Base-by-base conservation (phyloP, 345 rosid species). In the Microthlaspi erraticum region DNA sequence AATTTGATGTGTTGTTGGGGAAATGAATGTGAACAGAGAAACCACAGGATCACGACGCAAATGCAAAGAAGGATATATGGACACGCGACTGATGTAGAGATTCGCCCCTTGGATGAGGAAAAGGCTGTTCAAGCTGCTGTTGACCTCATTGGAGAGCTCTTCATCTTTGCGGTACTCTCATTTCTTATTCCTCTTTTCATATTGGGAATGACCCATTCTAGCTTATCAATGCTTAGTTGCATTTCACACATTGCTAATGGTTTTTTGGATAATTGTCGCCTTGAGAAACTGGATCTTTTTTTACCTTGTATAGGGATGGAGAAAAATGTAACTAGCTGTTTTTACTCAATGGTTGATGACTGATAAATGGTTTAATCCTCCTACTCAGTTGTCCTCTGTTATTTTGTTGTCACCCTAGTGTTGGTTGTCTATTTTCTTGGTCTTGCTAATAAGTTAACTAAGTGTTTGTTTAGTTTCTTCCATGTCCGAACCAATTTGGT, bases 111-210 rank as follows among this genome's bases (percentile, higher is more conserved):
- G 81, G 77, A 94, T 59, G 97, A 94, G 58, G 90, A 89, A 79
- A 94, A 87, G 75, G 99, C 99, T 66, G 93, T 94, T 53, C 98
- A 91, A 83, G 97, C 89, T 79, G 99, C 98, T 68, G 93, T 81
- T 8, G 97, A 91, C 72, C 93, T 94, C 42, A 83, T 87, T 17
- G 98, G 98, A 10, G 98, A 94, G 64, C 29, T 94, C 75, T 94
- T 94, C 49, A 72, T 91, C 72, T 94, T 94, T 68, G 67, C 86
- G 83, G 99, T 93, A 84, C 20, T 68, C 16, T 19, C 26, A 31
- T 32, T 42, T 12, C 10, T 37, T 53, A 14, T 16, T 60, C 46
- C 9, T 8, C 11, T 58, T 63, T 62, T 58, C 46, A 29, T 8
- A 2, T 16, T 52, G 31, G 31, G 37, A 39, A 5, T 23, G 16